Conservation (phyloP, 2,329 filamentous ascomycete species). For the Colletotrichum lupini region DNA sequence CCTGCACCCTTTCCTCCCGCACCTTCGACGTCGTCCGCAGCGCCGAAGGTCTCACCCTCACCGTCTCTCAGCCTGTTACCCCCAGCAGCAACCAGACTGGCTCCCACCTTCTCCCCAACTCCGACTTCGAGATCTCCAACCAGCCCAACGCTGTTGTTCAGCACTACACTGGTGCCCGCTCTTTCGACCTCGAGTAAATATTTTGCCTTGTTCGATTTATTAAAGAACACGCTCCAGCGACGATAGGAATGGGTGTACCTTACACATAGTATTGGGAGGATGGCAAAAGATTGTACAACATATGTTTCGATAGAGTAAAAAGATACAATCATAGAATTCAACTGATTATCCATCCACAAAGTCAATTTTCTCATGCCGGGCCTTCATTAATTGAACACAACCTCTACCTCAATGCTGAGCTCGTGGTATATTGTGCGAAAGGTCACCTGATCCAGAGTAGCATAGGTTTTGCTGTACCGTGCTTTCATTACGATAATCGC, state of each 20-base stretch:
- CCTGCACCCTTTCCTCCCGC: conserved; percentile 43
- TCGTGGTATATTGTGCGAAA: no score
- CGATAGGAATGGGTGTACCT: background rate
- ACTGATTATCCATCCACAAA: background rate
- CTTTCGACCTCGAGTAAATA: conserved; percentile 28
- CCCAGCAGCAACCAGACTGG: conserved; percentile 40
- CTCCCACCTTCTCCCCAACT: conserved; percentile 41
- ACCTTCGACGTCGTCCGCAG: conserved; percentile 41
- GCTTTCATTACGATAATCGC: no score
- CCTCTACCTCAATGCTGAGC: no score
- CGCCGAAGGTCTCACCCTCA: conserved; percentile 41
- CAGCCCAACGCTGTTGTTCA: conserved; percentile 43
- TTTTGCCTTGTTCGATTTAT: background rate
- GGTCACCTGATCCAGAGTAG: no score
- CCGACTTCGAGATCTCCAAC: conserved; percentile 38
- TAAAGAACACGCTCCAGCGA: no score
- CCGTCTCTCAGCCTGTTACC: conserved; percentile 42
- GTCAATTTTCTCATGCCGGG: no score
- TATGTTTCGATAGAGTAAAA: background rate
- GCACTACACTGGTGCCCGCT: conserved; percentile 42
- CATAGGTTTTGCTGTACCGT: no score
- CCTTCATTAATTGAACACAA: no score
- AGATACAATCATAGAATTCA: background rate
- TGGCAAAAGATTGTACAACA: background rate
- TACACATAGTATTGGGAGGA: background rate